Evolutionary conservation across 2,329 filamentous ascomycete species (phyloP).

Genomic region (Microdochium trichocladiopsis): DNA sequence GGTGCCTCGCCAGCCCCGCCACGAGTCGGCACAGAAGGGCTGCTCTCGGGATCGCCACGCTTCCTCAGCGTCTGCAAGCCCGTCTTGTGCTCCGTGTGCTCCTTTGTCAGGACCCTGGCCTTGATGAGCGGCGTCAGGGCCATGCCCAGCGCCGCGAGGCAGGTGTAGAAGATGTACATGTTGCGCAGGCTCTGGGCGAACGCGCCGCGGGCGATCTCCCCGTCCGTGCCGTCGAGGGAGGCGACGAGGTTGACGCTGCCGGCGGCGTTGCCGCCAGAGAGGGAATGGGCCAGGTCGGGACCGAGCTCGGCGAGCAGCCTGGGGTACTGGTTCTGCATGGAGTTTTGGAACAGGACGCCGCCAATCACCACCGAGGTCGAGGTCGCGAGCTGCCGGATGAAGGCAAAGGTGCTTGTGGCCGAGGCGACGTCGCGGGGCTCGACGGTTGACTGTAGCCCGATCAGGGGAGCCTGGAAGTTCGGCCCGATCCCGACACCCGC

Average conservation of each 20-base stretch:
- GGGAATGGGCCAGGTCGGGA: slow-evolving; percentile 30
- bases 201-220: slow-evolving; percentile 24
- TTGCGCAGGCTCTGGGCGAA: slow-evolving; percentile 42
- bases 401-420: slow-evolving; percentile 59
- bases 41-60: neutral
- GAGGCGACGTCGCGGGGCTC: slow-evolving; percentile 59
- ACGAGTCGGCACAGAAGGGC: neutral
- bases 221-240: slow-evolving; percentile 31
- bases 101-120: slow-evolving; percentile 42
- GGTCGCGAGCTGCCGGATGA: slow-evolving; percentile 62
- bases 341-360: slow-evolving; percentile 73
- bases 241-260: slow-evolving; percentile 44
- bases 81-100: slow-evolving; percentile 52
- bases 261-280: slow-evolving; percentile 43
- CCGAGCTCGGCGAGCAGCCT: slow-evolving; percentile 43
- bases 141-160: slow-evolving; percentile 38
- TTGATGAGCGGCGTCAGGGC: slow-evolving; percentile 38
- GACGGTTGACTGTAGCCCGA: slow-evolving; percentile 59
- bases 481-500: slow-evolving; percentile 59
- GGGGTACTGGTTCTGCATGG: slow-evolving; percentile 51
- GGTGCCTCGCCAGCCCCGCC: neutral
- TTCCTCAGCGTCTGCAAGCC: slow-evolving; percentile 31
- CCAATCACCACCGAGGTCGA: slow-evolving; percentile 65
- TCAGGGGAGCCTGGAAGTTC: slow-evolving; percentile 62
- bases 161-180: slow-evolving; percentile 53